A percentile compares a stretch with the other conserved stretches of the same genome.
phyloP scores from a whole-genome alignment of 805 yeast genomes.

The Schizosaccharomyces osmophilus region DNA sequence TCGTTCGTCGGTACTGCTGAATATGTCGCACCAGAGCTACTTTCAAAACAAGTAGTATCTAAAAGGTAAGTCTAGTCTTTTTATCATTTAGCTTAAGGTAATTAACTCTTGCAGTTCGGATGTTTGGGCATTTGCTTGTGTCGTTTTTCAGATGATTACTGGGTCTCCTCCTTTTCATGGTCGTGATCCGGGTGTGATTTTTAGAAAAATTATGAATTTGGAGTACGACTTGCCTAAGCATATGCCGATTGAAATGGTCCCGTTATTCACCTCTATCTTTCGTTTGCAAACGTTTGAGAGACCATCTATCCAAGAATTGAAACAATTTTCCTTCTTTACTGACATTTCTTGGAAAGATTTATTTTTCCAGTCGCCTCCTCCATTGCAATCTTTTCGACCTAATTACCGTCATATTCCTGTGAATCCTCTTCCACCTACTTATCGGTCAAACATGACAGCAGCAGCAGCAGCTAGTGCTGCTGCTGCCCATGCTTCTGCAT shows the following conservation, averaged over 20 bases:
- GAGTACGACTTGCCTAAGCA: not conserved
- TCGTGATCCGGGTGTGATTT: not conserved
- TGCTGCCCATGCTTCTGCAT: not conserved
- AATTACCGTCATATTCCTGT: not conserved
- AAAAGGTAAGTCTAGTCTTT: not conserved
- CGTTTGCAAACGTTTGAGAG: not conserved
- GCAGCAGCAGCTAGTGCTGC: not conserved
- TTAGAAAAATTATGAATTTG: not conserved
- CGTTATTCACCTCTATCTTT: not conserved
- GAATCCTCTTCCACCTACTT: not conserved
- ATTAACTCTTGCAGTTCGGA: not conserved
- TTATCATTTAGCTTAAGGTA: no score
- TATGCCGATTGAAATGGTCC: not conserved
- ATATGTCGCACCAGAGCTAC: constrained; percentile 3
- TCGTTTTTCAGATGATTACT: not conserved
- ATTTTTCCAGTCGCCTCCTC: not conserved
- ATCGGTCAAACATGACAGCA: not conserved
- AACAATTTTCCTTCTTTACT: not conserved
- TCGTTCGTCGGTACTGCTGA: constrained; percentile 6
- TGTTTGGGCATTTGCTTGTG: not conserved
- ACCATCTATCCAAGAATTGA: not conserved
- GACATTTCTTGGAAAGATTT: not conserved
- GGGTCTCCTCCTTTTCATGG: constrained; percentile 1
- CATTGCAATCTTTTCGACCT: not conserved
- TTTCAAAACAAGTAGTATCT: not conserved